Evolutionary conservation across 352 stramenopile genomes (phyloP), one percentile per base, ranked within the genome.

Genomic region (Phytophthora capsici): DNA sequence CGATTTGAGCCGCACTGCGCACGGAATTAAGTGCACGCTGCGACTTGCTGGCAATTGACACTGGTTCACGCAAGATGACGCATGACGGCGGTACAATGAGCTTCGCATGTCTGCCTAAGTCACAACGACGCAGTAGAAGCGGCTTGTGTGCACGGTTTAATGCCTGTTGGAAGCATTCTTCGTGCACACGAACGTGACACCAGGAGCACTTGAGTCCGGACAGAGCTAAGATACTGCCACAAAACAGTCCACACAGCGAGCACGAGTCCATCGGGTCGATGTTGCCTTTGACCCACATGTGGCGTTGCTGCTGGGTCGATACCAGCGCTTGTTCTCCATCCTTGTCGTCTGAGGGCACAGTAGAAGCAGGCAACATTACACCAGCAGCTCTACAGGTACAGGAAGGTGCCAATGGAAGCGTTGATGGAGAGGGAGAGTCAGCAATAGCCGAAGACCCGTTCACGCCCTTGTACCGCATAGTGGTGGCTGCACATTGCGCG

Each of bases 201-300:
- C 86, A 94, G 13, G 84, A 75, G 67, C 86, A 94, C 49, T 93
- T 90, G 36, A 93, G 79, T 28, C 84, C 86, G 23, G 81, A 93
- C 2, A 93, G 76, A 25, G 86, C 83, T 43, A 94, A 82, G 61
- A 94, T 89, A 58, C 81, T 93, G 17, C 86, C 84, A 48, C 86
- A 93, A 25, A 94, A 93, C 10, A 93, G 57, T 3, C 85, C 86
- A 40, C 86, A 94, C 20, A 93, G 49, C 3, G 84, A 84, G 53
- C 86, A 94, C 54, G 77, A 88, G 66, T 93, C 86, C 75, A 91
- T 89, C 2, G 84, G 83, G 53, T 94, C 86, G 37, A 92, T 93
- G 53, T 94, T 94, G 43, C 86, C 86, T 41, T 93, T 91, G 47
- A 93, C 73, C 84, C 84, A 94, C 52, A 91, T 70, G 52, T 93